Evolutionary conservation across 176 grass and related monocot genomes (phyloP).

Genomic region (Panicum miliaceum): DNA sequence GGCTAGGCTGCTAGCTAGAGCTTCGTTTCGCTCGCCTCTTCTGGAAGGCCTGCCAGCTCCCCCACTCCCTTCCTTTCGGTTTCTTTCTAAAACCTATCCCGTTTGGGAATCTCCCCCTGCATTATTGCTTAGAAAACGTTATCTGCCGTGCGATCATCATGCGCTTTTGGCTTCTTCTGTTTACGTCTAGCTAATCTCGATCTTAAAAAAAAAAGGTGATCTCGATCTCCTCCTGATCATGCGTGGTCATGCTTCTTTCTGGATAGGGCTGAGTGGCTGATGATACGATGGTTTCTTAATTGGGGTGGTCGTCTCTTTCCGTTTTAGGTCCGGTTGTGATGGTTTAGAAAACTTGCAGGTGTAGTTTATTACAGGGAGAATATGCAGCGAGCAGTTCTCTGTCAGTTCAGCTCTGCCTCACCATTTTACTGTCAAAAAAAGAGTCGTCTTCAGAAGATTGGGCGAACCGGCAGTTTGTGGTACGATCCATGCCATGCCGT

Average conservation of each 20-base stretch:
- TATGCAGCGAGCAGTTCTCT: background rate
- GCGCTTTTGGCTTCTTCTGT: background rate
- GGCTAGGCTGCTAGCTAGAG: too few relatives aligned
- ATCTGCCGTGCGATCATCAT: slow-evolving; percentile 24
- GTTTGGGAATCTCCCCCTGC: background rate
- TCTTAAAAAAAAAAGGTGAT: background rate
- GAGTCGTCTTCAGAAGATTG: too few relatives aligned
- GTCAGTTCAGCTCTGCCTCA: too few relatives aligned
- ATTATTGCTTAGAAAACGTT: slow-evolving; percentile 48
- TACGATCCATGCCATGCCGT: background rate
- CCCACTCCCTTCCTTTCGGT: slow-evolving; percentile 1
- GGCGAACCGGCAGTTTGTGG: too few relatives aligned
- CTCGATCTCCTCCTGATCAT: background rate
- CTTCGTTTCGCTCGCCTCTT: slow-evolving; percentile 8
- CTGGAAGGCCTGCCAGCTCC: slow-evolving; percentile 15
- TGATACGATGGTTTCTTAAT: background rate
- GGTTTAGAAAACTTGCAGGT: background rate
- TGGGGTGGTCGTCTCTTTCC: background rate
- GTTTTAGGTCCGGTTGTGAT: background rate
- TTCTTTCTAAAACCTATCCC: slow-evolving; percentile 14
- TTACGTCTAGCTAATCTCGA: background rate
- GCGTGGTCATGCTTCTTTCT: background rate
- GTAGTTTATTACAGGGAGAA: background rate
- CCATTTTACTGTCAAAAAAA: too few relatives aligned
- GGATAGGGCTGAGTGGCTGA: background rate